These are phyloP conservation scores for Austroboletus niveus DNA, from an alignment of 1,284 basidiomycete species.

Conservation along the genomic window DNA sequence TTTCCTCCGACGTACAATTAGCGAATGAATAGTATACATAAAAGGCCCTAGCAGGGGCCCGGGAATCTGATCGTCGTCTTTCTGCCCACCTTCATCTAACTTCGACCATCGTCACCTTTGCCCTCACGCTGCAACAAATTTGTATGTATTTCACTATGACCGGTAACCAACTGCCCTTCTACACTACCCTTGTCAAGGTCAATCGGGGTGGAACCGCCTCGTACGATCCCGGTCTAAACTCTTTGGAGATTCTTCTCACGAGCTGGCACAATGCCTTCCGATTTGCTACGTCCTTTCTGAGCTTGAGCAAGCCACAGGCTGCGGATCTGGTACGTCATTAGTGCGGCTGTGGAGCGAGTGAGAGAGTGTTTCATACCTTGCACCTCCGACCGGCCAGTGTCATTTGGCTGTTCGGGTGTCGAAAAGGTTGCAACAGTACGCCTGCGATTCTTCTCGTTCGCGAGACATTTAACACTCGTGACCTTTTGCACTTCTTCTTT, in stretches of 20 bases:
- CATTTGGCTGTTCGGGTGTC: conserved; percentile 59
- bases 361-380: conserved; percentile 62
- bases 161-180: conserved; percentile 78
- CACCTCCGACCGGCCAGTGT: conserved; percentile 83
- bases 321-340: conserved; percentile 85
- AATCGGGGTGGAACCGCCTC: conserved; percentile 70
- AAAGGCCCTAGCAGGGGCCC: too few relatives aligned
- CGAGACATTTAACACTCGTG: conserved; percentile 79
- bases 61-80: too few relatives aligned
- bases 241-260: conserved; percentile 82
- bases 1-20: too few relatives aligned
- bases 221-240: conserved; percentile 62
- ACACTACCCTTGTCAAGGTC: conserved; percentile 75
- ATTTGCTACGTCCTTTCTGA: conserved; percentile 79
- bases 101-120: too few relatives aligned
- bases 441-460: conserved; percentile 81
- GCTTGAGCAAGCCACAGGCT: conserved; percentile 68
- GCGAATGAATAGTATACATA: too few relatives aligned
- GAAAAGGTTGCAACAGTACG: conserved; percentile 84
- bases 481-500: conserved; percentile 51
- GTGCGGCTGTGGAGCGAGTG: conserved; percentile 57
- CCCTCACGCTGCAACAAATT: too few relatives aligned
- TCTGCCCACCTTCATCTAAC: too few relatives aligned
- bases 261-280: conserved; percentile 71
- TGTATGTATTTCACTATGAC: too few relatives aligned